A percentile compares a stretch with the other conserved stretches of the same genome.
Conservation (phyloP, 2,329 filamentous ascomycete genomes). For the Cylindrodendrum hubeiense region DNA sequence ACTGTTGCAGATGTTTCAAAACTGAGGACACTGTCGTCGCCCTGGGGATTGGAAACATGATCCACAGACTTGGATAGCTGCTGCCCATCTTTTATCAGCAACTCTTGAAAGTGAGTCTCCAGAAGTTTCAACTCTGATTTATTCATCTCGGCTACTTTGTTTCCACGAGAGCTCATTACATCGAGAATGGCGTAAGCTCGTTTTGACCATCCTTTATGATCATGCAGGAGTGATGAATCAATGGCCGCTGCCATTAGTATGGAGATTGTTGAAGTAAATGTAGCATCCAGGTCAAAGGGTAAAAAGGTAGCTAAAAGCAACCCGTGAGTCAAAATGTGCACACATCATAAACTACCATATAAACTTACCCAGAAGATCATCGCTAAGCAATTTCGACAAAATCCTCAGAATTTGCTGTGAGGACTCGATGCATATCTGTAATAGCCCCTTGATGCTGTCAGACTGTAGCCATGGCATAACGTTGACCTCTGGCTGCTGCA, state of each 20-base stretch:
- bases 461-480: neutral
- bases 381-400: slow-evolving; percentile 54
- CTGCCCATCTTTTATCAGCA: too few species aligned
- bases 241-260: slow-evolving; percentile 54
- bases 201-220: slow-evolving; percentile 51
- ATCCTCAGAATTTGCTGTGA: slow-evolving; percentile 47
- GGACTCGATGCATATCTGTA: slow-evolving; percentile 45
- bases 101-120: slow-evolving; percentile 52
- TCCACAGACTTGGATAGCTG: too few species aligned
- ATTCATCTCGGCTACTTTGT: slow-evolving; percentile 57
- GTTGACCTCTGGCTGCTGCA: too few species aligned
- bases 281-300: slow-evolving; percentile 58
- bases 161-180: slow-evolving; percentile 59
- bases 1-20: too few species aligned
- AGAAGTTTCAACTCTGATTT: slow-evolving; percentile 58
- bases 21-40: too few species aligned
- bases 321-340: too few species aligned
- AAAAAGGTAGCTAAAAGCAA: slow-evolving; percentile 62
- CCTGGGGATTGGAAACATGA: too few species aligned
- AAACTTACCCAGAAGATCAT: slow-evolving; percentile 57
- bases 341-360: too few species aligned
- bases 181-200: slow-evolving; percentile 58
- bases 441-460: slow-evolving; percentile 34
- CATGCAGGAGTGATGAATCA: slow-evolving; percentile 50
- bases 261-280: slow-evolving; percentile 55